Evolutionary conservation across 768 basidiomycete genomes (phyloP).

Genomic region (Rhodotorula diobovata): DNA sequence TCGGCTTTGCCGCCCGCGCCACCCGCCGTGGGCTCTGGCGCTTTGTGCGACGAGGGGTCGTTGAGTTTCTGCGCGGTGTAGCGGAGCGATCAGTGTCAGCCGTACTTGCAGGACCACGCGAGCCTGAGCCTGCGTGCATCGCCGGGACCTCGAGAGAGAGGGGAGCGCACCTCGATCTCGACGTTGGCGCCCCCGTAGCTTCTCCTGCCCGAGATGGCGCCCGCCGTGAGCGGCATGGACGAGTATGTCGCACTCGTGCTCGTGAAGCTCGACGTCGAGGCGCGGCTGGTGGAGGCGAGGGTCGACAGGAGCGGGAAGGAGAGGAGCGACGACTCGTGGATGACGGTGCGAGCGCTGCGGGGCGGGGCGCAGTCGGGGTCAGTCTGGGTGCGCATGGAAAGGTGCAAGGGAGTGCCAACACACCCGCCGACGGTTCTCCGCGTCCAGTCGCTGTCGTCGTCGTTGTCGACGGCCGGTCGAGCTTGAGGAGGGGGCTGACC

Average conservation of each 20-base stretch:
- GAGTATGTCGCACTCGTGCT: constrained; percentile 6
- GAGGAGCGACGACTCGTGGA: constrained; percentile 33
- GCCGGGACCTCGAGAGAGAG: background rate
- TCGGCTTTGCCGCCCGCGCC: background rate
- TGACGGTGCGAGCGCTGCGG: constrained; percentile 1
- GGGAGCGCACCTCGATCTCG: constrained; percentile 32
- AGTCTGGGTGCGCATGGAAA: background rate
- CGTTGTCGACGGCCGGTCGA: background rate
- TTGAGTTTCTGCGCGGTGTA: constrained; percentile 16
- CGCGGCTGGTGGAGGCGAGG: background rate
- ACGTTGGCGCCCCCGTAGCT: constrained; percentile 32
- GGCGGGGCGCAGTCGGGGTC: background rate
- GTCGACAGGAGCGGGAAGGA: constrained; percentile 30
- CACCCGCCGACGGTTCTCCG: background rate
- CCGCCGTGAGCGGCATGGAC: constrained; percentile 34
- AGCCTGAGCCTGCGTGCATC: too few species aligned
- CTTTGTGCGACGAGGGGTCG: constrained; percentile 25
- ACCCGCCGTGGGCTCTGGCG: background rate
- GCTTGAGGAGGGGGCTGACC: background rate
- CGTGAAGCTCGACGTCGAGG: background rate
- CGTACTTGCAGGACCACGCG: too few species aligned
- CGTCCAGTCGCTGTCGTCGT: background rate
- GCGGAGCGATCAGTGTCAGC: background rate
- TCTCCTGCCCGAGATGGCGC: constrained; percentile 24
- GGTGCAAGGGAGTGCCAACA: too few species aligned